Evolutionary conservation across 345 rosid species (phyloP).

Genomic region (Arabidopsis suecica): DNA sequence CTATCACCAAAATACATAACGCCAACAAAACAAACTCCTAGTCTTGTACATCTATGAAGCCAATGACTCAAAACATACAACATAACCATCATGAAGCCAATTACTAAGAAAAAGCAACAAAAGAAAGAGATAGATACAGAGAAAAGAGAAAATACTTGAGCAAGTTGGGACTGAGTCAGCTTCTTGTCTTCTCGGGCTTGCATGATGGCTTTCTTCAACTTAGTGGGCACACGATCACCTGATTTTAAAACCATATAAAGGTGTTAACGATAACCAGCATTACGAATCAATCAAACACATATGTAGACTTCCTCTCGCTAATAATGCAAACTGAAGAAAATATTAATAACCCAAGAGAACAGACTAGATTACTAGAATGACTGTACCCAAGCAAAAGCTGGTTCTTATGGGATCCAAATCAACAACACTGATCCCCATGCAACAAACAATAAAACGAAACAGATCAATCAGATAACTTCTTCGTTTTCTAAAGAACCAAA

Average conservation of each 20-base stretch:
- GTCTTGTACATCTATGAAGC: too few species aligned
- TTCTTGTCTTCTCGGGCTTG: slow-evolving; percentile 94
- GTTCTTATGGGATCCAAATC: too few species aligned
- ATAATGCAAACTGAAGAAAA: neutral
- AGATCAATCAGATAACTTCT: too few species aligned
- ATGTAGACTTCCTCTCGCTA: neutral
- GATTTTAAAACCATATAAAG: slow-evolving; percentile 28
- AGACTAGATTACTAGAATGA: too few species aligned
- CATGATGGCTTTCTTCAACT: slow-evolving; percentile 89
- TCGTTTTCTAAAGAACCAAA: too few species aligned
- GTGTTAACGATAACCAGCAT: slow-evolving; percentile 9
- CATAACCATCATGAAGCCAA: neutral
- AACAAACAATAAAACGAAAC: too few species aligned
- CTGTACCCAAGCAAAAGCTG: too few species aligned
- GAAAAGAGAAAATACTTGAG: slow-evolving; percentile 59
- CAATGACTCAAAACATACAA: neutral
- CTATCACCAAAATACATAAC: too few species aligned
- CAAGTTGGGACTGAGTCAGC: slow-evolving; percentile 92
- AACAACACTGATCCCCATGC: too few species aligned
- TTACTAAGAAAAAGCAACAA: neutral
- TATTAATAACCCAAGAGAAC: neutral
- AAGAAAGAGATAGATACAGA: neutral
- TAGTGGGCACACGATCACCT: slow-evolving; percentile 94
- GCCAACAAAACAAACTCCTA: too few species aligned
- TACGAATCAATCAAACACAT: neutral